These are phyloP conservation scores for Dorcoceras hygrometricum DNA, from an alignment of 257 asterid genomes.

Conservation along the genomic window DNA sequence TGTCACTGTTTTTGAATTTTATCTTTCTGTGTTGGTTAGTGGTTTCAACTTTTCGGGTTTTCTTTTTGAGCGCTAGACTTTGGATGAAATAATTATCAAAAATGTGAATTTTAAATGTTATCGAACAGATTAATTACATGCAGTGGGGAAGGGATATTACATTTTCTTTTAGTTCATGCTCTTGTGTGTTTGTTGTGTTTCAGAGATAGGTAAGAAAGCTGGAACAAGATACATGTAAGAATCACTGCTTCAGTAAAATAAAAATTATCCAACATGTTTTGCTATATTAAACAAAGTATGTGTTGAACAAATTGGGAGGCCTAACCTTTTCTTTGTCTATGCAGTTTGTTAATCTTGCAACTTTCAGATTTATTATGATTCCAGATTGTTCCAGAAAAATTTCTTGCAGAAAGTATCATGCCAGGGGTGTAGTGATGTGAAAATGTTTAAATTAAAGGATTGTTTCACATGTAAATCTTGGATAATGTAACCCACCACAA, in stretches of 20 bases:
- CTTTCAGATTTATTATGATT: too few relatives aligned
- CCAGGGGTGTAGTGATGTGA: too few relatives aligned
- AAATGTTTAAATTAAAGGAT: constrained; percentile 2
- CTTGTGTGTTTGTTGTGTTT: background rate
- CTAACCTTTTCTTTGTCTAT: too few relatives aligned
- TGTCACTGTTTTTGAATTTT: background rate
- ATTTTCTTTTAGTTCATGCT: background rate
- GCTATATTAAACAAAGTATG: too few relatives aligned
- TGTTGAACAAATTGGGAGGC: too few relatives aligned
- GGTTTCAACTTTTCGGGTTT: constrained; percentile 13
- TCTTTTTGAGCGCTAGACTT: background rate
- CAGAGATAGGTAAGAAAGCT: background rate
- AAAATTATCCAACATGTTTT: too few relatives aligned
- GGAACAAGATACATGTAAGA: too few relatives aligned
- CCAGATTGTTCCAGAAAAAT: too few relatives aligned
- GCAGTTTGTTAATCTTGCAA: too few relatives aligned
- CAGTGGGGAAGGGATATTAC: background rate
- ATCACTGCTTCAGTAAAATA: too few relatives aligned
- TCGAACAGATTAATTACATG: constrained; percentile 4
- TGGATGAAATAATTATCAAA: background rate
- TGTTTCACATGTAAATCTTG: background rate
- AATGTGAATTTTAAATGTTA: constrained; percentile 1
- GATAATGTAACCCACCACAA: background rate
- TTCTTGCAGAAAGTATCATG: too few relatives aligned
- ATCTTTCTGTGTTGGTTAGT: background rate